phyloP scores from a whole-genome alignment of 768 basidiomycete species.

The Trichaptum fuscoviolaceum region DNA sequence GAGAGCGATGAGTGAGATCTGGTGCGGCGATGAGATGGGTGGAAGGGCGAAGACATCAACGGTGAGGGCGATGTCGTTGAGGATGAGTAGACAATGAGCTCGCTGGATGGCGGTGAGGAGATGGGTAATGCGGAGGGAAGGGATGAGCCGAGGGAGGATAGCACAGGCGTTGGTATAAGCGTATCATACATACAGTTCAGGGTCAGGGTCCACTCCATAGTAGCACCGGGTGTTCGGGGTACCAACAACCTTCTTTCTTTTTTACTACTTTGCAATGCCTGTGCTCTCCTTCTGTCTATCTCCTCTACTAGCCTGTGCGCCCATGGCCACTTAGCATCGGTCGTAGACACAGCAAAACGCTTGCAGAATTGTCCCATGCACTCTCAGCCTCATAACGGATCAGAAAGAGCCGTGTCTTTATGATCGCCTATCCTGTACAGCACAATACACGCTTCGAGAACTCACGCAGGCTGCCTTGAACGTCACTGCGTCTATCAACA shows the following conservation, averaged over 20 bases:
- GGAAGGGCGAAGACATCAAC: constrained; percentile 31
- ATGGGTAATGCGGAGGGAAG: neutral
- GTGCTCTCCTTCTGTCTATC: too few species aligned
- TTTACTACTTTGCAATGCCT: neutral
- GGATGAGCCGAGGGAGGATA: neutral
- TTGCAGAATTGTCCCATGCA: too few species aligned
- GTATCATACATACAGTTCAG: neutral
- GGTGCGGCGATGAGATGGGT: constrained; percentile 35
- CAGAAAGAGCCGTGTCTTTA: neutral
- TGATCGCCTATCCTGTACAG: neutral
- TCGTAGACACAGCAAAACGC: too few species aligned
- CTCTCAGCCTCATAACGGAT: too few species aligned
- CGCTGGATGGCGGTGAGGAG: neutral
- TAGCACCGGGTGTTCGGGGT: neutral
- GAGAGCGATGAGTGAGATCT: constrained; percentile 44
- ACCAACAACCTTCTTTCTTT: neutral
- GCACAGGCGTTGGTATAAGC: neutral
- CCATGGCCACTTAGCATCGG: too few species aligned
- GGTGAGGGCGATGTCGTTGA: neutral
- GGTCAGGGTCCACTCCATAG: too few species aligned
- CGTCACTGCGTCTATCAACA: too few species aligned
- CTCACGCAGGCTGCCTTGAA: neutral
- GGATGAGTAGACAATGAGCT: constrained; percentile 7
- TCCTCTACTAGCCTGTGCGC: too few species aligned
- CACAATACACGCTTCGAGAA: neutral